Base-by-base conservation (phyloP, 441 rosid species). In the Adansonia madagascariensis region DNA sequence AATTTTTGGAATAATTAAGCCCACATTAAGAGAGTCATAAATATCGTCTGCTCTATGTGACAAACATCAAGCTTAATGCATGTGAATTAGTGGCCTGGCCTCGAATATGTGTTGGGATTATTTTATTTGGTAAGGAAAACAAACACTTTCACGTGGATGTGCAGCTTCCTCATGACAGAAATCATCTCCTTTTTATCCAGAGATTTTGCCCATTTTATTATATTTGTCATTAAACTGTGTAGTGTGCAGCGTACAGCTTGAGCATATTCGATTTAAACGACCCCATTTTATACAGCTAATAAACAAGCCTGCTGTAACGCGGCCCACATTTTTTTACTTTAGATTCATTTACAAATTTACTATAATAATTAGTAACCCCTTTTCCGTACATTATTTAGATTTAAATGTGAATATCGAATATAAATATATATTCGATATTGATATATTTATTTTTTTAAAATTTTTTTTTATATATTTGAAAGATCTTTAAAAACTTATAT, bases 101-200 rank as follows among this genome's bases (percentile, higher is more conserved):
- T 31, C 44, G 6, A 56, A 8, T 15, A 5, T 6, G 6, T 15
- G 18, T n/a, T 5, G 62, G 20, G 3, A 18, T 59, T 20, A 31
- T 20, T 59, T 59, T 3, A 14, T 1, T 39, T 6, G 70, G 0
- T 14, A 24, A 18, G 55, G 46, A n/a, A 31, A 31, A 31, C 35
- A 15, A 43, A 31, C 72, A 64, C 31, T 67, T 67, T 67, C 53
- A 46, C 55, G 55, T 67, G 72, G 14, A 18, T 46, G 52, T 8
- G 24, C 35, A 44, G 71, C 31, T 44, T n/a, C 24, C 31, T 69
- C 22, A 22, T 1, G 57, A 70, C 74, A 70, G 55, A 35, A 35
- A 18, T 65, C 71, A 17, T 22, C 3, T 9, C 24, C 31, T 59
- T 71, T 72, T 55, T 3, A 52, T 72, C 64, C 50, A 35, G 27